Evolutionary conservation across 176 grass and related monocot species (phyloP), one percentile per base, ranked within the genome.

Genomic region (Saccharum officinarum): DNA sequence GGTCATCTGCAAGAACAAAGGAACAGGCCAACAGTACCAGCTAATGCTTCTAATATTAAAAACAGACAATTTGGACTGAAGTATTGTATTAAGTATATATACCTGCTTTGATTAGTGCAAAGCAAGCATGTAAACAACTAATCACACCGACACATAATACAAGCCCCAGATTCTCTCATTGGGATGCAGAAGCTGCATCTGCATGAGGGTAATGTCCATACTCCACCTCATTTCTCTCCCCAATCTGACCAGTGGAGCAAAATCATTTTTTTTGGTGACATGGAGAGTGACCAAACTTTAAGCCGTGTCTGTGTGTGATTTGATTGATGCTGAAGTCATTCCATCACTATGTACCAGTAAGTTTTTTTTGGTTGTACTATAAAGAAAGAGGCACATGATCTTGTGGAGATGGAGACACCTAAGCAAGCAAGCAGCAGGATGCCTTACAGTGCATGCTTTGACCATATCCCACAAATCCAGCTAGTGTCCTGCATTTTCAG

Each of bases 381-480:
- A 52, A 87, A 36, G 55, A 81, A 68, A 20, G 18, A 55, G 17
- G 17, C 22, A 33, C 2, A 69, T 73, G 55, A 86, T 79, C 52
- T 71, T 30, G 76, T 38, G 84, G 7, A 87, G 84, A 84, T 69
- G 50, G 75, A 78, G 84, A 80, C 89, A 87, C 69, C 75, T 54
- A 74, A 80, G 76, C 69, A 87, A 52, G 71, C 71, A 75, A 81
- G 80, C 83, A 84, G 92, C 71, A 94, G 83, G 92, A 92, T 82
- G 79, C 82, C 87, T 70, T 91, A 84, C 82, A 83, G 82, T 90
- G 81, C 71, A 75, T 89, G 74, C 44, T 97, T 97, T 97, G 81
- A 97, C 91, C 82, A 89, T 88, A 90, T 89, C 90, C 88, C 76
- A 69, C 86, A 82, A 89, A 91, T 89, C 91, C 89, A 96, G 81